Percentiles rank a stretch among this genome's conserved stretches.
Evolutionary conservation across 805 yeast genomes (phyloP).

Genomic region (Danielia reshetovae): DNA sequence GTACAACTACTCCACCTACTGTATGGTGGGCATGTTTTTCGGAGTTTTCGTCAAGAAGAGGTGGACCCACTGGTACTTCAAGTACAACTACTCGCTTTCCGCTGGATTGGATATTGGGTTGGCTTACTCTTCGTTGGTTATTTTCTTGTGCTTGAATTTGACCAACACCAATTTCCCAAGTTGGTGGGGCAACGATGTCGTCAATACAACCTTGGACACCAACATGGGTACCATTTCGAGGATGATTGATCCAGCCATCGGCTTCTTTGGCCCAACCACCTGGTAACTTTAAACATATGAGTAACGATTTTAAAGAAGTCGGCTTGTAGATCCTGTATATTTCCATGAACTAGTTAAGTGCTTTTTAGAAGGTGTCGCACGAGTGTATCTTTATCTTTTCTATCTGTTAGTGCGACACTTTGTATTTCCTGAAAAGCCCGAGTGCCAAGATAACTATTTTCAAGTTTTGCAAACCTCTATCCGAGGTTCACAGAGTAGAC

Average conservation of each 20-base stretch:
- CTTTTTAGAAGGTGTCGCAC: no score
- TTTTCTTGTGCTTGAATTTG: slow-evolving; percentile 31
- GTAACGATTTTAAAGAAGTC: no score
- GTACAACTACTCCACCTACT: slow-evolving; percentile 58
- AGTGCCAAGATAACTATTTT: no score
- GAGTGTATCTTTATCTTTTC: no score
- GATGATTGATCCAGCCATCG: slow-evolving; percentile 34
- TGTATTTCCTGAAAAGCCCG: no score
- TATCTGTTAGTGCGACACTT: no score
- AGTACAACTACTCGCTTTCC: slow-evolving; percentile 43
- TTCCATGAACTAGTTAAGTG: no score
- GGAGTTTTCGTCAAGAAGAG: slow-evolving; percentile 37
- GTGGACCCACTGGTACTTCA: slow-evolving; percentile 43
- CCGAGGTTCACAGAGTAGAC: no score
- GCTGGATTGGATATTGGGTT: slow-evolving; percentile 45
- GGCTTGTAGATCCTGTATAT: no score
- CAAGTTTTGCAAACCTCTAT: no score
- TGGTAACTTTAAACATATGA: slow-evolving; percentile 40
- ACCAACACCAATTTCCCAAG: slow-evolving; percentile 21
- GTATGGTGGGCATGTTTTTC: slow-evolving; percentile 34
- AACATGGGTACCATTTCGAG: slow-evolving; percentile 26
- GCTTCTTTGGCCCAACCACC: slow-evolving; percentile 43
- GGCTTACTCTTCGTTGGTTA: slow-evolving; percentile 37
- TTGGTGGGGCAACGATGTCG: slow-evolving; percentile 70
- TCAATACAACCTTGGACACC: slow-evolving; percentile 36